Percentiles rank a stretch among this genome's conserved stretches.
Evolutionary conservation across 225 moss, liverwort and hornwort genomes (phyloP).

Genomic region (Antitrichia curtipendula): DNA sequence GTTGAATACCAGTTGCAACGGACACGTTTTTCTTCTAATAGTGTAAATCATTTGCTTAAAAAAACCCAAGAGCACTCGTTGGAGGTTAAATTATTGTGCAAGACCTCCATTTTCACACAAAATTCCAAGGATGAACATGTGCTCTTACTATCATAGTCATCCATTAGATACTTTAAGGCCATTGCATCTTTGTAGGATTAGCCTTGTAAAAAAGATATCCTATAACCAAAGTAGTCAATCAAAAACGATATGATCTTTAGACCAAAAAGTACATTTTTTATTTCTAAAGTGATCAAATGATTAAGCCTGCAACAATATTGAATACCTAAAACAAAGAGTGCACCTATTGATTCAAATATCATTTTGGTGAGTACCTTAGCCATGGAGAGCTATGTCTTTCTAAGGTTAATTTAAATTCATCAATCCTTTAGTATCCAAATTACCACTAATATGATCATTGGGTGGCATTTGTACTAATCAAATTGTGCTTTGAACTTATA

Average conservation of each 20-base stretch:
- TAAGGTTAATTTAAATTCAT: background rate
- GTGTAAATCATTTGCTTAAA: background rate
- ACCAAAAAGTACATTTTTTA: background rate
- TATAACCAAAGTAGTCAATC: background rate
- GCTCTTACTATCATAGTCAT: accelerated
- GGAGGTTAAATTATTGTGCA: background rate
- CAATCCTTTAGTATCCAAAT: background rate
- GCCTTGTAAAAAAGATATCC: background rate
- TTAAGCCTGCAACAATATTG: too few relatives aligned
- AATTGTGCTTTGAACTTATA: background rate
- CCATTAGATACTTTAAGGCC: background rate
- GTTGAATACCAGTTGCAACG: too few relatives aligned
- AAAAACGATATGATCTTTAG: background rate
- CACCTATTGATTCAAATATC: background rate
- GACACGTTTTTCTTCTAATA: too few relatives aligned
- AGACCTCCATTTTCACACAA: too few relatives aligned
- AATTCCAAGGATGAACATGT: too few relatives aligned
- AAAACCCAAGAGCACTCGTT: too few relatives aligned
- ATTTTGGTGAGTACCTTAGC: background rate
- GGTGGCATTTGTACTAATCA: background rate
- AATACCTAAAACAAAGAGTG: too few relatives aligned
- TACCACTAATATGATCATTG: background rate
- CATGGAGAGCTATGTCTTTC: accelerated
- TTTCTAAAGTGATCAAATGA: background rate
- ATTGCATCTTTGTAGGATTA: background rate